A percentile compares a stretch with the other conserved stretches of the same genome.
Conservation (phyloP, 257 asterid genomes). For the Penstemon eatonii region DNA sequence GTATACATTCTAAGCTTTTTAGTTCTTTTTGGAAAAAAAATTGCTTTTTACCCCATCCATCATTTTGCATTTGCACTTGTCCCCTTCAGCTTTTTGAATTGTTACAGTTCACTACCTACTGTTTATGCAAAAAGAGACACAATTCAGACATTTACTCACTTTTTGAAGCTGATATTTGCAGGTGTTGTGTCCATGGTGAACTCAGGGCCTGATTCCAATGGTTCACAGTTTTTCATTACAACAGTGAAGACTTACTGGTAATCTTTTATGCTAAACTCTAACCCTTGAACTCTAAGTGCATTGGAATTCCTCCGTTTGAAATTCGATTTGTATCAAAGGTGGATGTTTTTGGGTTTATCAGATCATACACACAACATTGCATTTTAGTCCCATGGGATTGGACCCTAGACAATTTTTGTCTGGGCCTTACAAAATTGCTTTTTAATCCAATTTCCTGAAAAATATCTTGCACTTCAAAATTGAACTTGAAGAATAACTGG, state of each 20-base stretch:
- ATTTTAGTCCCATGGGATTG: too few relatives aligned
- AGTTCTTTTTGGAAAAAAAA: too few relatives aligned
- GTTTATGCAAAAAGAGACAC: not conserved
- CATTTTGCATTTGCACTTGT: too few relatives aligned
- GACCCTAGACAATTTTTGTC: too few relatives aligned
- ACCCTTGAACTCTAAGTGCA: too few relatives aligned
- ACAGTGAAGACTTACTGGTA: constrained; percentile 97
- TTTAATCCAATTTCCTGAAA: too few relatives aligned
- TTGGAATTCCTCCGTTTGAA: not conserved
- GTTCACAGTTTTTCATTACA: constrained; percentile 93
- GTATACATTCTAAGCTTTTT: too few relatives aligned
- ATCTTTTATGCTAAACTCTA: constrained; percentile 10
- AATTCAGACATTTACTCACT: not conserved
- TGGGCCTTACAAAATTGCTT: too few relatives aligned
- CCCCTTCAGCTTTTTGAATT: too few relatives aligned
- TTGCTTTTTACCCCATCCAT: not conserved
- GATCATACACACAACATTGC: not conserved
- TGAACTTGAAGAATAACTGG: constrained; percentile 72
- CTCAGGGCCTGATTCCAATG: constrained; percentile 93
- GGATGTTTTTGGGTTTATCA: not conserved
- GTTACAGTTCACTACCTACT: too few relatives aligned
- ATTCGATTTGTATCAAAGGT: not conserved
- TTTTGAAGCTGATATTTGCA: constrained; percentile 33
- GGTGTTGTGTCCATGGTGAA: constrained; percentile 89
- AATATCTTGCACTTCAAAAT: too few relatives aligned